phyloP scores from a whole-genome alignment of 73 alveolate species.

The Stentor roeselii region DNA sequence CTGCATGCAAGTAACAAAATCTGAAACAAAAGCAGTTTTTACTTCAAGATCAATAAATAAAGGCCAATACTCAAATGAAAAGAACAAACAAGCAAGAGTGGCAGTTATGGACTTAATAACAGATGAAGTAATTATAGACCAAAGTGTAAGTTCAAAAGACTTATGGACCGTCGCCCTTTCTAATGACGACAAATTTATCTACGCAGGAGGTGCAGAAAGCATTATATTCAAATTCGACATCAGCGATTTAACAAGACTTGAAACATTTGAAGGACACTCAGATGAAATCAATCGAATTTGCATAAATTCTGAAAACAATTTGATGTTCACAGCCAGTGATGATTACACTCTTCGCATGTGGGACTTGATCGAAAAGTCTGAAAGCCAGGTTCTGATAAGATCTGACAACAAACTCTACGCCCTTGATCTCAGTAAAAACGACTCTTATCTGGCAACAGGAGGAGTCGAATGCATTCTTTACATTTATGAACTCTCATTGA shows the following conservation, averaged over 20 bases:
- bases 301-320: background rate
- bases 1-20: background rate
- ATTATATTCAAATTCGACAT: background rate
- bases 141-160: background rate
- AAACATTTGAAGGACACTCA: background rate
- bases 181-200: background rate
- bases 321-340: background rate
- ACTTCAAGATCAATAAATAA: too few species aligned
- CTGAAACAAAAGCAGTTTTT: background rate
- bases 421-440: background rate
- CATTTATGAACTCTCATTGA: background rate
- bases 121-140: background rate
- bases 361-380: background rate
- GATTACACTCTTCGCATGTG: background rate
- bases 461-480: background rate
- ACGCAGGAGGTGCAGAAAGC: background rate
- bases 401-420: background rate
- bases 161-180: background rate
- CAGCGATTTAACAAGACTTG: background rate
- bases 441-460: background rate
- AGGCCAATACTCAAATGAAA: too few species aligned
- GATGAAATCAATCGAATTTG: background rate
- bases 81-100: background rate
- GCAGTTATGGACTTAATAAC: background rate
- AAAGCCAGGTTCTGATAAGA: too few species aligned